phyloP scores from a whole-genome alignment of 1,284 basidiomycete genomes.

The Mycena sp. region DNA sequence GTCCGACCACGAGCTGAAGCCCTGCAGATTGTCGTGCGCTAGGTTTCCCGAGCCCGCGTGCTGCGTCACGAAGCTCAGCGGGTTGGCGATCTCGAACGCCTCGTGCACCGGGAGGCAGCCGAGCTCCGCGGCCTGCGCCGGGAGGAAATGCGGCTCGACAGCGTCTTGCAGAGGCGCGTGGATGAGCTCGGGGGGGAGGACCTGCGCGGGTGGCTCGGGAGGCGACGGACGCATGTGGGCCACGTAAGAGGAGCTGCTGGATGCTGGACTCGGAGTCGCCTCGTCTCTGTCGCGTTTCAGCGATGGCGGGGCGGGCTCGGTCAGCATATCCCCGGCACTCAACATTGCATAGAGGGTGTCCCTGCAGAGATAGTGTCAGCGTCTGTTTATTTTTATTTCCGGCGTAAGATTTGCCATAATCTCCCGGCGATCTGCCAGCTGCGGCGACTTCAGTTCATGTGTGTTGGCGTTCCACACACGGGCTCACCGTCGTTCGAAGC shows the following conservation, averaged over 20 bases:
- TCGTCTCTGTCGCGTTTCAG: constrained; percentile 23
- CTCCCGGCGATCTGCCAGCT: constrained; percentile 28
- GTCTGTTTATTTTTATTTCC: background rate
- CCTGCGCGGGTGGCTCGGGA: background rate
- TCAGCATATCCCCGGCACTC: constrained; percentile 16
- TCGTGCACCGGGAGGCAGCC: constrained; percentile 23
- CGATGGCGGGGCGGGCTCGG: constrained; percentile 10
- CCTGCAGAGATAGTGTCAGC: background rate
- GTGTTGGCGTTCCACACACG: background rate
- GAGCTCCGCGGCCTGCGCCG: constrained; percentile 21
- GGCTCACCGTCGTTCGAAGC: constrained; percentile 18
- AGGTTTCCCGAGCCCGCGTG: too few species aligned
- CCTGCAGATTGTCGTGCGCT: too few species aligned
- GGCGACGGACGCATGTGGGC: background rate
- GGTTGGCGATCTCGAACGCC: constrained; percentile 25
- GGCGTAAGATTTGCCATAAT: constrained; percentile 11
- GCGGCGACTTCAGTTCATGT: background rate
- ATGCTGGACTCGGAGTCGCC: background rate
- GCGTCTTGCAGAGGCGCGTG: background rate
- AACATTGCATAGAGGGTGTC: constrained; percentile 28
- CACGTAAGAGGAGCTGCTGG: constrained; percentile 11
- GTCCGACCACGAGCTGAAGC: constrained; percentile 17
- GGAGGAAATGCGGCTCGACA: constrained; percentile 1
- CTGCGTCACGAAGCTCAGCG: too few species aligned
- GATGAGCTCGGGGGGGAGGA: background rate